These are phyloP conservation scores for Postia placenta DNA, from an alignment of 768 basidiomycete genomes.

Conservation along the genomic window DNA sequence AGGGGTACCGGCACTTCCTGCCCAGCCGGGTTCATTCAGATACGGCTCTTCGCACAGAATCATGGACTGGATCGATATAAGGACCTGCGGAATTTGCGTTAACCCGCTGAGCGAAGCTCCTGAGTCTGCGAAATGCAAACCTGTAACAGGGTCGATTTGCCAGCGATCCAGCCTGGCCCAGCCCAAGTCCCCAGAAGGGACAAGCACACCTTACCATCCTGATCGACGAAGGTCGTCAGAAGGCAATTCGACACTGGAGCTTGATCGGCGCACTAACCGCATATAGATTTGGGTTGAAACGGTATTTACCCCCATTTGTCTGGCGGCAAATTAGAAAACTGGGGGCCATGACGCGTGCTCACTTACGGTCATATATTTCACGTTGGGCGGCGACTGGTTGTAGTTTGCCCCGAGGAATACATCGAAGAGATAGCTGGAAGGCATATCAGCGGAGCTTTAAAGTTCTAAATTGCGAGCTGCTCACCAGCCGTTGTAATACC, in stretches of 20 bases:
- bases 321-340: constrained; percentile 20
- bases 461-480: constrained; percentile 15
- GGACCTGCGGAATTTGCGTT: constrained; percentile 36
- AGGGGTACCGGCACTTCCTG: constrained; percentile 62
- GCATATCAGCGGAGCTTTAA: constrained; percentile 7
- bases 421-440: constrained; percentile 68
- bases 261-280: constrained; percentile 44
- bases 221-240: constrained; percentile 2
- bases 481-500: constrained; percentile 89
- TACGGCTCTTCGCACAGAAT: constrained; percentile 94
- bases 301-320: constrained; percentile 84
- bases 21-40: constrained; percentile 90
- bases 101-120: not conserved
- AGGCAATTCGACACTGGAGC: not conserved
- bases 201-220: constrained; percentile 94
- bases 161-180: constrained; percentile 90
- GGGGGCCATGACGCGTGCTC: not conserved
- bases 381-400: constrained; percentile 77
- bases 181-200: constrained; percentile 89
- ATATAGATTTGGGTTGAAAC: constrained; percentile 94
- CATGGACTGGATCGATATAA: constrained; percentile 96
- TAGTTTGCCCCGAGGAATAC: constrained; percentile 89
- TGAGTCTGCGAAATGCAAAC: constrained; percentile 28
- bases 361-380: constrained; percentile 65
- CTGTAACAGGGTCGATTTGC: constrained; percentile 86